Percentiles rank a stretch among this genome's conserved stretches.
Conservation (phyloP, 2,329 filamentous ascomycete genomes). For the Kalmusia sp. region DNA sequence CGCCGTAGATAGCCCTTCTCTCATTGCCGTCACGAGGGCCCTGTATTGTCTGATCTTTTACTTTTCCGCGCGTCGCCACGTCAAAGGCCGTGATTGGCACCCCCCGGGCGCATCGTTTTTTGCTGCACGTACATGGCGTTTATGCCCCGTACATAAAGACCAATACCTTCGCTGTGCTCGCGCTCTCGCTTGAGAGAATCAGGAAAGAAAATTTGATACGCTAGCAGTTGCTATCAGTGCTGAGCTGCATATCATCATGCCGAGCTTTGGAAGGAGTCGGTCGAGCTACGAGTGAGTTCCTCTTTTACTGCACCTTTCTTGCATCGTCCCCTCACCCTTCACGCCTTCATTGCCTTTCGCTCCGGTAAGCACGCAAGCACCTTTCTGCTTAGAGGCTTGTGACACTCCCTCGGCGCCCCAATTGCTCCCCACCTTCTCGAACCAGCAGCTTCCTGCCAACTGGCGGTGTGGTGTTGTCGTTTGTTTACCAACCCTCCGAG, state of each 20-base stretch:
- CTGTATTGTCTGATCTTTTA: slow-evolving; percentile 10
- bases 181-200: slow-evolving; percentile 28
- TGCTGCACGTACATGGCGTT: slow-evolving; percentile 24
- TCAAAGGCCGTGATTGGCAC: slow-evolving; percentile 18
- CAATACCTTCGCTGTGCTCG: slow-evolving; percentile 17
- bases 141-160: slow-evolving; percentile 39
- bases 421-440: slow-evolving; percentile 5
- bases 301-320: slow-evolving; percentile 20
- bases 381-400: slow-evolving; percentile 1
- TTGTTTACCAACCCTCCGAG: slow-evolving; percentile 18
- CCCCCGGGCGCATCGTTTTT: slow-evolving; percentile 17
- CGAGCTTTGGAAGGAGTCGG: slow-evolving; percentile 47
- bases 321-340: slow-evolving; percentile 21
- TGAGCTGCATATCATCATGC: slow-evolving; percentile 34
- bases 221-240: slow-evolving; percentile 26
- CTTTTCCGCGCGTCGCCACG: slow-evolving; percentile 23
- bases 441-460: slow-evolving; percentile 4
- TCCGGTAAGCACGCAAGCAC: slow-evolving; percentile 11
- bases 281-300: slow-evolving; percentile 49
- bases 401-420: slow-evolving; percentile 4
- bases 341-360: slow-evolving; percentile 8
- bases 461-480: slow-evolving; percentile 9
- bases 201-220: slow-evolving; percentile 28
- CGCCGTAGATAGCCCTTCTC: slow-evolving; percentile 5
- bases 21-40: slow-evolving; percentile 6